A percentile compares a stretch with the other conserved stretches of the same genome.
Evolutionary conservation across 2,329 filamentous ascomycete species (phyloP).

Genomic region (Rhytidhysteron rufulum): DNA sequence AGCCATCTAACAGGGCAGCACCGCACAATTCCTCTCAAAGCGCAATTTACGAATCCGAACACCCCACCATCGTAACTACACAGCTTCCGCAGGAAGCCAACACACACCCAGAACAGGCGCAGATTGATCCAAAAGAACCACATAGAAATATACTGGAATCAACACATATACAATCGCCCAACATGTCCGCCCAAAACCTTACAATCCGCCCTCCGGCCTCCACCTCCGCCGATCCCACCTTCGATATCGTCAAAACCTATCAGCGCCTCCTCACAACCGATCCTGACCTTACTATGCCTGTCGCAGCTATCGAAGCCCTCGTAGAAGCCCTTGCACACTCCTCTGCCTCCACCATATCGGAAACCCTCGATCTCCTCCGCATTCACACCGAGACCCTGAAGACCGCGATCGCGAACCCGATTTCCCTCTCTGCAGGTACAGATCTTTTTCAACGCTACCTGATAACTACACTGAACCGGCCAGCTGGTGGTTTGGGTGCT

Average conservation of each 20-base stretch:
- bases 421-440: conserved; percentile 88
- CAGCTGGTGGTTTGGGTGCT: conserved; percentile 34
- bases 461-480: conserved; percentile 64
- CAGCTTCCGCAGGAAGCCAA: background rate
- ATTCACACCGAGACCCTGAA: conserved; percentile 75
- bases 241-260: conserved; percentile 63
- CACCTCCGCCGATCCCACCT: conserved; percentile 15
- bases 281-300: conserved; percentile 86
- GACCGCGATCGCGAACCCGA: conserved; percentile 75
- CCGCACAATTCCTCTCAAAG: too few relatives aligned
- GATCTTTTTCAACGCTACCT: conserved; percentile 95
- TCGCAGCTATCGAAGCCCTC: conserved; percentile 88
- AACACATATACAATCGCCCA: background rate
- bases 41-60: background rate
- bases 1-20: too few relatives aligned
- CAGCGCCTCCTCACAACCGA: conserved; percentile 63
- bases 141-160: too few relatives aligned
- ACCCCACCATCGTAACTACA: background rate
- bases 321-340: conserved; percentile 80
- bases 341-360: conserved; percentile 81
- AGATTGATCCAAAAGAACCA: too few relatives aligned
- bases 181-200: background rate
- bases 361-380: conserved; percentile 83
- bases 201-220: background rate
- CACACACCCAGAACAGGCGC: too few relatives aligned